Evolutionary conservation across 129 eudicot genomes (phyloP).

Genomic region (Saposhnikovia divaricata): DNA sequence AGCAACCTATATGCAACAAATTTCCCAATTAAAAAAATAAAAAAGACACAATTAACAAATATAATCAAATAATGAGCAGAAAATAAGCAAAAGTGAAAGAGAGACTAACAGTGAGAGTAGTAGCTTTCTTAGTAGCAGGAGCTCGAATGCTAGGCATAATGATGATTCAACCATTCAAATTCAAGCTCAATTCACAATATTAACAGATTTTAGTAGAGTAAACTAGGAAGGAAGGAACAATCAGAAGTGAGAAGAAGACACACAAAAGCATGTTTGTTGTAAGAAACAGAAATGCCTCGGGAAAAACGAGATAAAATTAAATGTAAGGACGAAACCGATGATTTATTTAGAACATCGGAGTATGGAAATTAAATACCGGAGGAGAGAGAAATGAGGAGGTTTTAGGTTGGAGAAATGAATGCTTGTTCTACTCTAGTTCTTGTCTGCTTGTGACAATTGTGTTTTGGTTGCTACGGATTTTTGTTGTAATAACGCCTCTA

Average conservation of each 20-base stretch:
- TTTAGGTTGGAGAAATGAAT: conserved; percentile 2
- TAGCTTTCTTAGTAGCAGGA: conserved; percentile 71
- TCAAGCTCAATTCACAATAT: not conserved
- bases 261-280: not conserved
- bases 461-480: not conserved
- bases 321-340: not conserved
- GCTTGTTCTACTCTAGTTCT: not conserved
- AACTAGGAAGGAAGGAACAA: not conserved
- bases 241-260: not conserved
- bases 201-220: not conserved
- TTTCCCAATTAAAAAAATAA: not conserved
- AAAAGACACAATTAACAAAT: not conserved
- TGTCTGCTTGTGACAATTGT: not conserved
- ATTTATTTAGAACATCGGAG: not conserved
- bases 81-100: not conserved
- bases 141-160: conserved; percentile 74
- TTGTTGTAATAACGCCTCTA: not conserved
- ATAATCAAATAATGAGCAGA: not conserved
- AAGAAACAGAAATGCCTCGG: not conserved
- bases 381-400: not conserved
- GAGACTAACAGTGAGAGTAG: conserved; percentile 70
- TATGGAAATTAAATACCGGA: not conserved
- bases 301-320: conserved; percentile 1
- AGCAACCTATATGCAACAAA: conserved; percentile 60
- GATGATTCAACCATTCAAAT: conserved; percentile 27